phyloP scores from a whole-genome alignment of 257 asterid genomes.

The Solanum sitiens region DNA sequence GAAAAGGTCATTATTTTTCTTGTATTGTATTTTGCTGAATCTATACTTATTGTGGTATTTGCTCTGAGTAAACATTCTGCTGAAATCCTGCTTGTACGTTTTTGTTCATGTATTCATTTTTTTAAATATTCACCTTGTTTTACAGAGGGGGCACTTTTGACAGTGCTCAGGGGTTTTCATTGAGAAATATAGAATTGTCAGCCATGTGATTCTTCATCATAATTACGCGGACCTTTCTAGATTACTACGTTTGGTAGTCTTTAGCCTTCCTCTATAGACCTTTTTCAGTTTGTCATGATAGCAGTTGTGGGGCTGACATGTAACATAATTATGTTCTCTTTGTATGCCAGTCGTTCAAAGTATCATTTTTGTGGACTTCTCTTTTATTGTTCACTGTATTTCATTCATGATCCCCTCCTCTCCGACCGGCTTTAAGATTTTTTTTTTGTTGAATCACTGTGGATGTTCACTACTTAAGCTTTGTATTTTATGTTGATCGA shows the following conservation, averaged over 20 bases:
- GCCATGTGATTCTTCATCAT: background rate
- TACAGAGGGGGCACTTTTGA: background rate
- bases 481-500: background rate
- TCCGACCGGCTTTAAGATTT: background rate
- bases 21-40: background rate
- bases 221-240: background rate
- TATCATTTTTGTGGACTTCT: background rate
- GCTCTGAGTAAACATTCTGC: background rate
- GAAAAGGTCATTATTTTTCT: conserved; percentile 39
- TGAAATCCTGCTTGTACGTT: background rate
- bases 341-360: background rate
- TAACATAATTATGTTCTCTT: background rate
- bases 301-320: background rate
- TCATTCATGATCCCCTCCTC: background rate
- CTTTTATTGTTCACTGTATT: background rate
- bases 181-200: background rate
- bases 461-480: background rate
- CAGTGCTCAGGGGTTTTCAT: background rate
- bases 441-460: background rate
- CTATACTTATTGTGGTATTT: background rate
- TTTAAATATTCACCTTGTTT: background rate
- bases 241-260: background rate
- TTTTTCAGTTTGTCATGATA: background rate
- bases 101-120: background rate
- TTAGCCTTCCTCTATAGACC: background rate